Percentiles rank a stretch among this genome's conserved stretches.
Evolutionary conservation across 139 green algal genomes (phyloP).

Genomic region (Tetratostichococcus sp.): DNA sequence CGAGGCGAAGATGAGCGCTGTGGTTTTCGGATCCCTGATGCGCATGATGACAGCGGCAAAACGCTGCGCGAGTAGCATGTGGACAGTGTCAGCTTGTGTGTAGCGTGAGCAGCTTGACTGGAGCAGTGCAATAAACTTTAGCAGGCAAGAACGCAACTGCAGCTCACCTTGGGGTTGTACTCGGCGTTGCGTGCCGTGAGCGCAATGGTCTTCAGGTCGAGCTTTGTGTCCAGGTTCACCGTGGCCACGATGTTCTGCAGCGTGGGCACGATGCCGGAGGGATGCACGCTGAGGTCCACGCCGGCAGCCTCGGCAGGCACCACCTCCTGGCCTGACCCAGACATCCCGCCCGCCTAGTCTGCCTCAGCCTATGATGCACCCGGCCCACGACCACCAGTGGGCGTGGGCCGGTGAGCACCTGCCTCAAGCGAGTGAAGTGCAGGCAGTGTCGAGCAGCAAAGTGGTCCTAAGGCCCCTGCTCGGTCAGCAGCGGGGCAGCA

Average conservation of each 20-base stretch:
- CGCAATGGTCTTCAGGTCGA: constrained; percentile 96
- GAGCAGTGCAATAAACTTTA: too few relatives aligned
- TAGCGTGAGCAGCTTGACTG: too few relatives aligned
- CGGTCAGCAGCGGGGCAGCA: too few relatives aligned
- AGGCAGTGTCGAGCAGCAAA: too few relatives aligned
- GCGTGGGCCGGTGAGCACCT: too few relatives aligned
- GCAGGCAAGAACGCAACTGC: neutral
- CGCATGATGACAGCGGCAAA: constrained; percentile 99
- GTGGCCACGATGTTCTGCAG: constrained; percentile 98
- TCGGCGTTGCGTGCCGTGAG: constrained; percentile 96
- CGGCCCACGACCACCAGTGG: too few relatives aligned
- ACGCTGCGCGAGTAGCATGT: constrained; percentile 55
- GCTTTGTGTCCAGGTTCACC: constrained; percentile 86
- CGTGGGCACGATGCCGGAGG: constrained; percentile 83
- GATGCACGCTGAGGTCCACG: constrained; percentile 41
- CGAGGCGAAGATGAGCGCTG: constrained; percentile 95
- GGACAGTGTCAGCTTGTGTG: neutral
- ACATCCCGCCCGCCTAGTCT: too few relatives aligned
- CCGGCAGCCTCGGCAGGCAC: neutral
- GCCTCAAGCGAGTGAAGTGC: too few relatives aligned
- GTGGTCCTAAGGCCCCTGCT: too few relatives aligned
- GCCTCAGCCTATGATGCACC: too few relatives aligned
- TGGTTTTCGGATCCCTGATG: constrained; percentile 97
- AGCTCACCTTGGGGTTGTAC: constrained; percentile 96
- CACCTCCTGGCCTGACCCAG: neutral